Conservation (phyloP, 768 basidiomycete species). For the Tulasnella calospora region DNA sequence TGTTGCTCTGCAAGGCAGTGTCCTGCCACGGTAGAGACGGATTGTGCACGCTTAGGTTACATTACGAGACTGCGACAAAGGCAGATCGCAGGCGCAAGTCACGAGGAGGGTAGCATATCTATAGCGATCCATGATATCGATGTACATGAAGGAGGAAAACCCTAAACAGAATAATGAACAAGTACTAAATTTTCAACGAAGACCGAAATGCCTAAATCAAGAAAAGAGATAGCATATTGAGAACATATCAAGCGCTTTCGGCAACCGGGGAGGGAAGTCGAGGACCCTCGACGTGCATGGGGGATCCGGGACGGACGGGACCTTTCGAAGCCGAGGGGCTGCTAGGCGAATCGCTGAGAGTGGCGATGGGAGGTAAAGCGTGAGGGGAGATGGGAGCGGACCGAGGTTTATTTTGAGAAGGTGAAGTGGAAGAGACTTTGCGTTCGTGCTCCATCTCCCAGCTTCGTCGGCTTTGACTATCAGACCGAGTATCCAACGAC, state of each 20-base stretch:
- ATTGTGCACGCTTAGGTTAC: not conserved
- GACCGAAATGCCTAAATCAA: not conserved
- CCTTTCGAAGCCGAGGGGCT: slow-evolving; percentile 27
- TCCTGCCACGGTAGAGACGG: too few species aligned
- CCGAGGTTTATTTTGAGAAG: not conserved
- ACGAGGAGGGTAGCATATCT: not conserved
- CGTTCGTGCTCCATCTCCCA: slow-evolving; percentile 14
- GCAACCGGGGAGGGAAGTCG: slow-evolving; percentile 1
- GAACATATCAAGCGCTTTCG: slow-evolving; percentile 1
- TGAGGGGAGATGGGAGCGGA: slow-evolving; percentile 36
- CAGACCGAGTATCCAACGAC: slow-evolving; percentile 17
- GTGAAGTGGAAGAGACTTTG: slow-evolving; percentile 15
- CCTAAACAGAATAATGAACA: slow-evolving; percentile 5
- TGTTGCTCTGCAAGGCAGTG: too few species aligned
- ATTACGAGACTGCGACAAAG: too few species aligned
- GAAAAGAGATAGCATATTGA: not conserved
- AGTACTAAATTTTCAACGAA: not conserved
- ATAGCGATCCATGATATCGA: not conserved
- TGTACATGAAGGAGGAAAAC: not conserved
- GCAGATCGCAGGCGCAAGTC: not conserved
- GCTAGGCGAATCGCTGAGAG: slow-evolving; percentile 52
- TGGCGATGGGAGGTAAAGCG: slow-evolving; percentile 65
- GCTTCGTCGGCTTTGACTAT: not conserved
- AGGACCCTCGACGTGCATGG: not conserved
- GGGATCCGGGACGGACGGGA: not conserved